These are phyloP conservation scores for Pleurostoma richardsiae DNA, from an alignment of 2,329 filamentous ascomycete species.

Conservation along the genomic window DNA sequence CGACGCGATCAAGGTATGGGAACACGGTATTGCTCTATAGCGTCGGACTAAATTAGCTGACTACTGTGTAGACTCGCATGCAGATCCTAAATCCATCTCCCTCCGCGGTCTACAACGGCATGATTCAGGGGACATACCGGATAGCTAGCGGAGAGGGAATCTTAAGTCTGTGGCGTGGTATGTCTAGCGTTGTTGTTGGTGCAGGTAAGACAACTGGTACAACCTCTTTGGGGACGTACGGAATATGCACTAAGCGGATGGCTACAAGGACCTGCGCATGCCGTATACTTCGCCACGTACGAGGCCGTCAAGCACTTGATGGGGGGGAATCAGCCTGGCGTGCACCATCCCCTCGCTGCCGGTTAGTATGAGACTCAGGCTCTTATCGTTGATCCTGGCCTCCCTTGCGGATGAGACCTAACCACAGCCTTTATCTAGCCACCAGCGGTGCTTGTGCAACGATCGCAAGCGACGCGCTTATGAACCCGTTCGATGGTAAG, in stretches of 20 bases:
- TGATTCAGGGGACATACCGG: slow-evolving; percentile 87
- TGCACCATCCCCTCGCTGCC: slow-evolving; percentile 89
- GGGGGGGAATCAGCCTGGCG: slow-evolving; percentile 82
- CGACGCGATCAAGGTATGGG: slow-evolving; percentile 85
- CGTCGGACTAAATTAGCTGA: not conserved
- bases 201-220: slow-evolving; percentile 59
- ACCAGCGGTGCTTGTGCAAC: slow-evolving; percentile 92
- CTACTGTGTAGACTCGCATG: slow-evolving; percentile 76
- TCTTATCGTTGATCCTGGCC: not conserved
- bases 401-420: not conserved
- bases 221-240: too few relatives aligned
- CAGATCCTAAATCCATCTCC: slow-evolving; percentile 86
- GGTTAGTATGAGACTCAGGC: slow-evolving; percentile 47
- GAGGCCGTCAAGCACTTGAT: slow-evolving; percentile 95
- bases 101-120: slow-evolving; percentile 77
- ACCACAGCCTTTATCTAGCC: slow-evolving; percentile 43
- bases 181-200: slow-evolving; percentile 93
- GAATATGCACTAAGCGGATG: not conserved
- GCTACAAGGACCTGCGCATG: slow-evolving; percentile 78
- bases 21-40: too few relatives aligned
- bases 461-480: slow-evolving; percentile 94
- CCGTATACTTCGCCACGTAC: slow-evolving; percentile 97
- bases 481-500: slow-evolving; percentile 98
- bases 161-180: slow-evolving; percentile 88
- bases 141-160: slow-evolving; percentile 89